phyloP scores from a whole-genome alignment of 1,284 basidiomycete species.

The Apiotrichum akiyoshidainum region DNA sequence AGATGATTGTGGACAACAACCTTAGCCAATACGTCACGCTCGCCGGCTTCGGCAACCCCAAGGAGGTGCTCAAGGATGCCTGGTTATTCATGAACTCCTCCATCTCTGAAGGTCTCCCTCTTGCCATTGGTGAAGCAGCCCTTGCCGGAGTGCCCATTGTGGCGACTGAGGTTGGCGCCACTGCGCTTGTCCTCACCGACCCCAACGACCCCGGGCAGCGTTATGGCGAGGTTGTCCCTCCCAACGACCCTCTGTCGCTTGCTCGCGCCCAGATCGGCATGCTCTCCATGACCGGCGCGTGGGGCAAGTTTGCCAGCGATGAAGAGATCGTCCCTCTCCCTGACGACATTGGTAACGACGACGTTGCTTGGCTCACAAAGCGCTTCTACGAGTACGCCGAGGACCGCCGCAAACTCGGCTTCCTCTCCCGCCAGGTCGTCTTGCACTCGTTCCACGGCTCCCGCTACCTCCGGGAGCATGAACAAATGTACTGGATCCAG shows the following conservation, averaged over 20 bases:
- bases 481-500: constrained; percentile 21
- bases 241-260: constrained; percentile 12
- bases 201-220: constrained; percentile 8
- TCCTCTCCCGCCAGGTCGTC: constrained; percentile 13
- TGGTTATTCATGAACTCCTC: constrained; percentile 21
- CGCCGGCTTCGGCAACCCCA: constrained; percentile 16
- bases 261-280: constrained; percentile 17
- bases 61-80: constrained; percentile 17
- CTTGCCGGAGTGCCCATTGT: constrained; percentile 18
- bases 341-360: constrained; percentile 11
- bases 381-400: constrained; percentile 14
- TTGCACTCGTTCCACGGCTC: constrained; percentile 13
- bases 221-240: constrained; percentile 15
- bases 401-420: constrained; percentile 15
- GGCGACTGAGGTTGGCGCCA: constrained; percentile 20
- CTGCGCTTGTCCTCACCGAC: constrained; percentile 16
- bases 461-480: constrained; percentile 18
- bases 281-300: constrained; percentile 12
- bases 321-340: constrained; percentile 2
- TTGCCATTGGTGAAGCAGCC: constrained; percentile 16
- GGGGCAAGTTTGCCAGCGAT: constrained; percentile 14
- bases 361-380: constrained; percentile 14
- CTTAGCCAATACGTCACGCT: constrained; percentile 12
- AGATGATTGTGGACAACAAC: constrained; percentile 15
- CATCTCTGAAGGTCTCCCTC: constrained; percentile 16